phyloP scores from a whole-genome alignment of 2,329 filamentous ascomycete species.

The Gremmenia infestans region DNA sequence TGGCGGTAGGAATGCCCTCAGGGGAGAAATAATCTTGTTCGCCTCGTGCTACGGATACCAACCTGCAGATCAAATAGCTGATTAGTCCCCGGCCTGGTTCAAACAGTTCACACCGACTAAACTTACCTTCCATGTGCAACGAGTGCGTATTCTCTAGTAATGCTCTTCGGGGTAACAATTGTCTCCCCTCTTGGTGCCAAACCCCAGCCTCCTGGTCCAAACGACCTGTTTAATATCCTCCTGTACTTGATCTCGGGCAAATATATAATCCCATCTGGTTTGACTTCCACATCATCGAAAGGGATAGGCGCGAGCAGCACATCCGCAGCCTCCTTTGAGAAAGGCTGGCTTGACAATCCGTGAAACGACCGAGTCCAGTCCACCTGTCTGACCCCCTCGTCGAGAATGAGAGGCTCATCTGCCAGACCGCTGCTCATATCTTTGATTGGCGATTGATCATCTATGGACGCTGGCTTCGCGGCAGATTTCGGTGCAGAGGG shows the following conservation, averaged over 20 bases:
- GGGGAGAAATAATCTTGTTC: slow-evolving; percentile 91
- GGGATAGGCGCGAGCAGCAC: slow-evolving; percentile 59
- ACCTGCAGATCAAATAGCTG: slow-evolving; percentile 45
- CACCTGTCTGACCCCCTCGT: slow-evolving; percentile 49
- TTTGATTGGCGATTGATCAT: slow-evolving; percentile 29
- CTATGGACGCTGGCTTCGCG: slow-evolving; percentile 48
- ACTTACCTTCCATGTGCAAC: slow-evolving; percentile 80
- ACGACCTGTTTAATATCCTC: slow-evolving; percentile 81
- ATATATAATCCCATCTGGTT: slow-evolving; percentile 95
- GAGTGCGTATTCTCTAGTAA: slow-evolving; percentile 90
- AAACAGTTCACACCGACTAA: not conserved
- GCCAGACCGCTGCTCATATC: slow-evolving; percentile 46
- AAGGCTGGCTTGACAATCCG: slow-evolving; percentile 58
- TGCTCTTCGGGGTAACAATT: slow-evolving; percentile 48
- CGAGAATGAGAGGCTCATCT: slow-evolving; percentile 43
- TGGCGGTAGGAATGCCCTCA: slow-evolving; percentile 87
- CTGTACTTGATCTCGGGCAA: slow-evolving; percentile 98
- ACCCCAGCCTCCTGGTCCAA: slow-evolving; percentile 95
- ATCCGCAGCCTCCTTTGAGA: slow-evolving; percentile 58
- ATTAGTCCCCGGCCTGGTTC: not conserved
- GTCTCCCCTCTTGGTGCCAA: slow-evolving; percentile 81
- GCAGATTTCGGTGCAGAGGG: slow-evolving; percentile 1
- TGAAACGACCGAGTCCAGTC: slow-evolving; percentile 72
- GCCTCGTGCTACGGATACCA: slow-evolving; percentile 87
- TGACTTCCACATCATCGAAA: slow-evolving; percentile 83